Evolutionary conservation across 2,329 filamentous ascomycete genomes (phyloP).

Genomic region (Botryotinia calthae): DNA sequence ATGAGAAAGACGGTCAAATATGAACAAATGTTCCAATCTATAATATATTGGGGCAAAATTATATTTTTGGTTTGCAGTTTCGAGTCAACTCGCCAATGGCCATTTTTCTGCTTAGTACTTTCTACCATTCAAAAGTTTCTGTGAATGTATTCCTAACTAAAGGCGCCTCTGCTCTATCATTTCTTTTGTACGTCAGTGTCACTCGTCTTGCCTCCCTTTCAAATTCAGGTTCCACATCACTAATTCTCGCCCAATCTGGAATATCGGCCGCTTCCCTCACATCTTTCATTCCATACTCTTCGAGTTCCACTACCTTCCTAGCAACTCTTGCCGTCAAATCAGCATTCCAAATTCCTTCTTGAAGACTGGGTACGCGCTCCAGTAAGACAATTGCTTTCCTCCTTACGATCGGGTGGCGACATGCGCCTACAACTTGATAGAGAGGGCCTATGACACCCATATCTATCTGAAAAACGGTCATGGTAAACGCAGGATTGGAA

Average conservation of each 20-base stretch:
- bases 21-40: slow-evolving; percentile 5
- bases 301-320: slow-evolving; percentile 21
- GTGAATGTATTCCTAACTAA: not conserved
- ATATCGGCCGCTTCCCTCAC: slow-evolving; percentile 24
- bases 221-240: not conserved
- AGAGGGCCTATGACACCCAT: slow-evolving; percentile 58
- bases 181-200: slow-evolving; percentile 10
- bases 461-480: not conserved
- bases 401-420: slow-evolving; percentile 47
- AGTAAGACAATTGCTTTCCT: slow-evolving; percentile 60
- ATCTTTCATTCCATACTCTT: slow-evolving; percentile 16
- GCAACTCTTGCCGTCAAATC: slow-evolving; percentile 18
- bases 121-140: slow-evolving; percentile 6
- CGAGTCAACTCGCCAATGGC: not conserved
- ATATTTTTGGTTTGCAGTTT: not conserved
- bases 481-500: not conserved
- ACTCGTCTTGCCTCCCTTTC: not conserved
- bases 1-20: slow-evolving; percentile 1
- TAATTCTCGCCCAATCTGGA: slow-evolving; percentile 24
- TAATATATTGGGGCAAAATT: not conserved
- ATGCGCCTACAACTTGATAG: slow-evolving; percentile 62
- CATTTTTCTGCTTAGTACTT: not conserved
- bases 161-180: not conserved
- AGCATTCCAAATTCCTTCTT: slow-evolving; percentile 64
- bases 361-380: slow-evolving; percentile 51